Evolutionary conservation across 116 monocot species (phyloP).

Genomic region (Phalaenopsis hybrid): DNA sequence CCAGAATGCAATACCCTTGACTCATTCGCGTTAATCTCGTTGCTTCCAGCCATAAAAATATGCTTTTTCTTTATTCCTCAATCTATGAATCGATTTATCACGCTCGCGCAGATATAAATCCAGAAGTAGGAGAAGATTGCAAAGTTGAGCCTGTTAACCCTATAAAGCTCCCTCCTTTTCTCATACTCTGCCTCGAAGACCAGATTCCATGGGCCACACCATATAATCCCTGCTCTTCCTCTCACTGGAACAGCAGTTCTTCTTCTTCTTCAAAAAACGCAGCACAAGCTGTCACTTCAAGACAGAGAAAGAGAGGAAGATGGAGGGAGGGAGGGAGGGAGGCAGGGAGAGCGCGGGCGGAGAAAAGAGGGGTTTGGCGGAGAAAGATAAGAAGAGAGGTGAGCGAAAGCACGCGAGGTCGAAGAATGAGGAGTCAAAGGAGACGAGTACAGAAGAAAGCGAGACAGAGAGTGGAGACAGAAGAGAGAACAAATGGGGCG

Average conservation of each 20-base stretch:
- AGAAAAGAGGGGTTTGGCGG: not conserved
- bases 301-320: not conserved
- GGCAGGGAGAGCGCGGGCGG: too few relatives aligned
- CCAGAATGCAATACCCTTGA: slow-evolving; percentile 4
- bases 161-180: not conserved
- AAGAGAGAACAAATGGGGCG: slow-evolving; percentile 9
- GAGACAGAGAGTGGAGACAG: not conserved
- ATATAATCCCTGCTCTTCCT: not conserved
- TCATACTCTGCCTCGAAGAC: not conserved
- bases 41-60: slow-evolving; percentile 9
- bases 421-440: not conserved
- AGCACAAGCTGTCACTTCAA: too few relatives aligned
- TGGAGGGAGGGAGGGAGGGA: not conserved
- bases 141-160: not conserved
- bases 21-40: slow-evolving; percentile 6
- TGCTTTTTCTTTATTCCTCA: not conserved
- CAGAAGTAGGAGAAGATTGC: not conserved
- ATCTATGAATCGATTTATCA: not conserved
- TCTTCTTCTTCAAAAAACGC: not conserved
- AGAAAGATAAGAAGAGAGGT: not conserved
- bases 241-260: not conserved
- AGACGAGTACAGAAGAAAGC: slow-evolving; percentile 1
- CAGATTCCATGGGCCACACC: not conserved
- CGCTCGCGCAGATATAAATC: not conserved
- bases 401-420: not conserved